Conservation (phyloP, 2,329 filamentous ascomycete genomes). For the Fusarium protoensiforme region DNA sequence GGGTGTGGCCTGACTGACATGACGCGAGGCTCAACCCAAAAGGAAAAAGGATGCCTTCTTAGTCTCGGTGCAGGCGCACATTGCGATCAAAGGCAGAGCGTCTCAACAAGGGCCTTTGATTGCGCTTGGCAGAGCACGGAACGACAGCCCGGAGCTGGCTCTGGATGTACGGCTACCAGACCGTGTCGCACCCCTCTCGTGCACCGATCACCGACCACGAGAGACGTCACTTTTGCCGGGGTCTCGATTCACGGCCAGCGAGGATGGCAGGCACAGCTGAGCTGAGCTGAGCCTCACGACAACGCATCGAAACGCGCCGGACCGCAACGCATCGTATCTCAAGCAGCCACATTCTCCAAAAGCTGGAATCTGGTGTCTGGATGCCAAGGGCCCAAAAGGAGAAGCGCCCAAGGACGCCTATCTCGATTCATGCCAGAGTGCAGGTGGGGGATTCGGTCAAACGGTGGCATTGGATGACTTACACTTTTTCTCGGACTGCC, state of each 20-base stretch:
- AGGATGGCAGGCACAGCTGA: constrained; percentile 5
- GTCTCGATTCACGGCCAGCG: constrained; percentile 2
- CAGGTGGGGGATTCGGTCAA: constrained; percentile 32
- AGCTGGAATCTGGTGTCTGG: constrained; percentile 10
- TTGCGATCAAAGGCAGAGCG: constrained; percentile 27
- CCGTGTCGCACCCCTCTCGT: constrained; percentile 31
- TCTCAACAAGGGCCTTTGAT: constrained; percentile 32
- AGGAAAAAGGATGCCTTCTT: constrained; percentile 25
- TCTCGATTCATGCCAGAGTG: constrained; percentile 27
- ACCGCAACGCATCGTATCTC: background rate
- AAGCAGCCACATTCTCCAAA: background rate
- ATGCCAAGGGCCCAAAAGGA: constrained; percentile 2
- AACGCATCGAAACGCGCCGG: constrained; percentile 13
- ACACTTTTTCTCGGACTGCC: constrained; percentile 33
- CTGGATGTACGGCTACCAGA: constrained; percentile 35
- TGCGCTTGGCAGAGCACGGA: constrained; percentile 36
- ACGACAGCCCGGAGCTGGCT: constrained; percentile 39
- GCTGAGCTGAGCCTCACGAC: constrained; percentile 24
- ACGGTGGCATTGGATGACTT: constrained; percentile 38
- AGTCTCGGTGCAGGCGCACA: constrained; percentile 33
- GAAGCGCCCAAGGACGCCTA: background rate
- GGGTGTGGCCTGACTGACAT: constrained; percentile 38
- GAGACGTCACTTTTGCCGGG: constrained; percentile 29
- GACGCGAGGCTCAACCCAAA: constrained; percentile 30
- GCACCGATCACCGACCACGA: constrained; percentile 23